A percentile compares a stretch with the other conserved stretches of the same genome.
These are phyloP conservation scores for Delitschia confertaspora DNA, from an alignment of 495 filamentous ascomycete species.

Conservation along the genomic window DNA sequence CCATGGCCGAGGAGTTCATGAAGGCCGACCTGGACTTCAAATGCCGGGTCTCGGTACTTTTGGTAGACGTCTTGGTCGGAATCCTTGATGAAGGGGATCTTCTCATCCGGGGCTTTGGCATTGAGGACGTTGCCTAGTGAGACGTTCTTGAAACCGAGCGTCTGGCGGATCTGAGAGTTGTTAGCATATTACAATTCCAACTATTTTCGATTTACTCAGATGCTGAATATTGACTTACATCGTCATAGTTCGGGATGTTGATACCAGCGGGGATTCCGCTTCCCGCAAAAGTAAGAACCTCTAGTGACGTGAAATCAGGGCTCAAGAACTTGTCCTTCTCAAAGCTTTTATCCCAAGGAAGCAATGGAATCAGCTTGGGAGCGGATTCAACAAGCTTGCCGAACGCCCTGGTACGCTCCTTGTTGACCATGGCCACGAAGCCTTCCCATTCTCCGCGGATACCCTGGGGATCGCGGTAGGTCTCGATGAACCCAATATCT, in stretches of 20 bases:
- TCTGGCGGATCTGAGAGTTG: conserved; percentile 69
- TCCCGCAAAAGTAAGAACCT: conserved; percentile 57
- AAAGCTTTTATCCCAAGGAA: conserved; percentile 82
- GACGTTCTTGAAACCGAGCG: conserved; percentile 97
- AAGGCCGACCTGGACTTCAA: conserved; percentile 90
- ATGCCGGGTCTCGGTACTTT: conserved; percentile 70
- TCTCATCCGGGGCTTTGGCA: conserved; percentile 82
- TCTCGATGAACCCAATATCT: conserved; percentile 93
- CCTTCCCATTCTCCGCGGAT: conserved; percentile 97
- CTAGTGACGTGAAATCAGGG: conserved; percentile 71
- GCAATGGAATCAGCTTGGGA: conserved; percentile 69
- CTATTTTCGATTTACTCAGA: no score
- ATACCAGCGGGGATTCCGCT: conserved; percentile 76
- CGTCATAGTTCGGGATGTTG: conserved; percentile 85
- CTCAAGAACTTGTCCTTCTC: conserved; percentile 93
- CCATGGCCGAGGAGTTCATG: conserved; percentile 96
- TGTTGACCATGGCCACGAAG: conserved; percentile 68
- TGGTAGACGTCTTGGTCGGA: conserved; percentile 68
- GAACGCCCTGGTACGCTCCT: conserved; percentile 87
- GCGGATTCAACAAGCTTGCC: conserved; percentile 73
- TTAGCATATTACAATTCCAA: not conserved
- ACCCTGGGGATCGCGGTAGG: conserved; percentile 88
- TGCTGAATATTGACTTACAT: conserved; percentile 32
- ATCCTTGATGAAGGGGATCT: conserved; percentile 75
- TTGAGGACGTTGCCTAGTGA: conserved; percentile 81